Base-by-base conservation (phyloP, 2,329 filamentous ascomycete genomes). In the Aplosporella prunicola region DNA sequence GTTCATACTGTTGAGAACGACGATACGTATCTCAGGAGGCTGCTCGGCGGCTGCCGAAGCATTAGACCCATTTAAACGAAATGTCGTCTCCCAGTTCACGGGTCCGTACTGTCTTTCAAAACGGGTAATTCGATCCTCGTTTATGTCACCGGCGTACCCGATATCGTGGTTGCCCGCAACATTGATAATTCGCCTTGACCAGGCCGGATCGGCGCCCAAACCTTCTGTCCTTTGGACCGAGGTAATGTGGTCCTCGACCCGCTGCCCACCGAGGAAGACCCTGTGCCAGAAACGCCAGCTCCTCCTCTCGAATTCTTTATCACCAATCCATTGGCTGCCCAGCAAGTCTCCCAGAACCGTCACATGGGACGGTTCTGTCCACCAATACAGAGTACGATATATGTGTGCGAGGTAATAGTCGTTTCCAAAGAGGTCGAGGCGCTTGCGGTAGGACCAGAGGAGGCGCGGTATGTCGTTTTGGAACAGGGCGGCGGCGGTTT, bases 121-220 rank as follows among this genome's bases (percentile, higher is more conserved):
- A 1, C 91, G 75, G 18, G 75, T 67, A 38, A 95, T 68, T 3
- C 87, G 76, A 43, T 76, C 69, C n/a, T 71, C 63, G 26, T 81
- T 86, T 43, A 96, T 71, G 58, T 98, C 91, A 3, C 91, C 91
- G 0, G 88, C 86, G 56, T 98, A 98, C 22, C 91, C 91, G 52
- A 98, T 80, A 58, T 98, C 91, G 56, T 98, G 91, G 53, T 98
- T 98, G 1, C 91, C 91, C 0, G 79, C 87, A 17, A 96, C 76
- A 48, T 94, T 93, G 56, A 98, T 86, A 45, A 95, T 70, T 39
- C 82, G 74, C 26, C 67, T 71, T n/a, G 69, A 61, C 91, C 91
- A 96, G 2, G 61, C 58, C 5, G 66, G 60, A 41, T 74, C 67
- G 31, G 45, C 45, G 2, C 63, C 61, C 16, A 71, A 51, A 1